Evolutionary conservation across 495 filamentous ascomycete species (phyloP).

Genomic region (Tuber melanosporum): DNA sequence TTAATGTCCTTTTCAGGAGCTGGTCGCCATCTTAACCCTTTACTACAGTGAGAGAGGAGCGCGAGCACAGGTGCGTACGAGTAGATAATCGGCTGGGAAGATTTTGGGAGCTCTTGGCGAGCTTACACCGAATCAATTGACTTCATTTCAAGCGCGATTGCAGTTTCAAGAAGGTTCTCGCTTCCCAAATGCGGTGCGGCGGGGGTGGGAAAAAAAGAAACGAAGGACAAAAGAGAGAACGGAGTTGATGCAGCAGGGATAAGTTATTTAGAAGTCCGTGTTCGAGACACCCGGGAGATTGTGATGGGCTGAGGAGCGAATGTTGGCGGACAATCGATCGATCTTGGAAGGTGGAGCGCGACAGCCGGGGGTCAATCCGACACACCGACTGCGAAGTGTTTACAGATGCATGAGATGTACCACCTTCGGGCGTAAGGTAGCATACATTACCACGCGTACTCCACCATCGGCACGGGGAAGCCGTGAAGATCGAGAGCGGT

Average conservation of each 20-base stretch:
- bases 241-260: slow-evolving; percentile 19
- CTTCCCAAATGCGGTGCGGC: slow-evolving; percentile 20
- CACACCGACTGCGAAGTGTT: slow-evolving; percentile 2
- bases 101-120: slow-evolving; percentile 15
- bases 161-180: slow-evolving; percentile 11
- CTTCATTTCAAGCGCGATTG: slow-evolving; percentile 16
- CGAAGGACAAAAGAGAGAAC: not conserved
- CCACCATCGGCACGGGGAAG: slow-evolving; percentile 7
- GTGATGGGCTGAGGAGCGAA: slow-evolving; percentile 35
- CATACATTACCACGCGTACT: not conserved
- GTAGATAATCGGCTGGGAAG: not conserved
- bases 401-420: slow-evolving; percentile 4
- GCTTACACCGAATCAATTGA: slow-evolving; percentile 13
- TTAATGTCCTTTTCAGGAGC: not conserved
- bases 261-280: slow-evolving; percentile 13
- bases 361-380: slow-evolving; percentile 26
- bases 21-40: not conserved
- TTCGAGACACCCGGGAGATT: slow-evolving; percentile 33
- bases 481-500: slow-evolving; percentile 8
- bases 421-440: slow-evolving; percentile 9
- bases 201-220: slow-evolving; percentile 11
- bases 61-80: not conserved
- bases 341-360: slow-evolving; percentile 34
- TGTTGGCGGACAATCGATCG: slow-evolving; percentile 31
- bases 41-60: not conserved